Evolutionary conservation across 208 protist species (phyloP).

Genomic region (Endotrypanum monterogeii): DNA sequence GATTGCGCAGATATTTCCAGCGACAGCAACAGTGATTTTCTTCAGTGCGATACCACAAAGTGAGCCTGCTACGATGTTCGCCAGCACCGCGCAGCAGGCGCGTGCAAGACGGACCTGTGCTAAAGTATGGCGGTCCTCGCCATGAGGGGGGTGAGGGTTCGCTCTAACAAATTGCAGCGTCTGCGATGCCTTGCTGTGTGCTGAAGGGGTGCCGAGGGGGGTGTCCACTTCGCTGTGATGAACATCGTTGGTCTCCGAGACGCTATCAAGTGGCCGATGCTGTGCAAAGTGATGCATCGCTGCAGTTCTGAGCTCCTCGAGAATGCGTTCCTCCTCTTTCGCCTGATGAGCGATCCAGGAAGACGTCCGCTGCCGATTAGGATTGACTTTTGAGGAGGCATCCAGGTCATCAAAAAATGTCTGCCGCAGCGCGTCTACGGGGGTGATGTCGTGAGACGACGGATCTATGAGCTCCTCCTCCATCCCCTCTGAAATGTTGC

Average conservation of each 20-base stretch:
- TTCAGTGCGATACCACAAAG: conserved; percentile 28
- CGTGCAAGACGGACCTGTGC: conserved; percentile 20
- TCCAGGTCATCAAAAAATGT: conserved; percentile 62
- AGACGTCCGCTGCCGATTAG: conserved; percentile 30
- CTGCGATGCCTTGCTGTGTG: conserved; percentile 6
- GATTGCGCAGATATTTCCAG: conserved; percentile 30
- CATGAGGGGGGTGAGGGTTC: background rate
- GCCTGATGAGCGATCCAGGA: conserved; percentile 3
- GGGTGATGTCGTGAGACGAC: conserved; percentile 24
- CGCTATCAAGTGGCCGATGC: conserved; percentile 5
- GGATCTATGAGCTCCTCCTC: conserved; percentile 27
- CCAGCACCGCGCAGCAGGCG: conserved; percentile 26
- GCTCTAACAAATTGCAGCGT: background rate
- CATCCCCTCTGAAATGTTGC: conserved; percentile 16
- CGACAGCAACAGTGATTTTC: conserved; percentile 20
- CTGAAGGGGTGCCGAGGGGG: conserved; percentile 1
- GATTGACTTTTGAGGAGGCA: conserved; percentile 56
- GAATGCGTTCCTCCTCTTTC: conserved; percentile 24
- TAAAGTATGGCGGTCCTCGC: background rate
- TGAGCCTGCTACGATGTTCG: conserved; percentile 33
- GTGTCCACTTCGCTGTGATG: conserved; percentile 11
- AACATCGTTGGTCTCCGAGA: background rate
- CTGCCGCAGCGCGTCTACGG: conserved; percentile 39
- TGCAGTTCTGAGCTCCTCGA: conserved; percentile 12
- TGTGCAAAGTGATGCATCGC: conserved; percentile 14